These are phyloP conservation scores for Citrullus mucosospermus DNA, from an alignment of 306 rosid genomes.

Conservation along the genomic window DNA sequence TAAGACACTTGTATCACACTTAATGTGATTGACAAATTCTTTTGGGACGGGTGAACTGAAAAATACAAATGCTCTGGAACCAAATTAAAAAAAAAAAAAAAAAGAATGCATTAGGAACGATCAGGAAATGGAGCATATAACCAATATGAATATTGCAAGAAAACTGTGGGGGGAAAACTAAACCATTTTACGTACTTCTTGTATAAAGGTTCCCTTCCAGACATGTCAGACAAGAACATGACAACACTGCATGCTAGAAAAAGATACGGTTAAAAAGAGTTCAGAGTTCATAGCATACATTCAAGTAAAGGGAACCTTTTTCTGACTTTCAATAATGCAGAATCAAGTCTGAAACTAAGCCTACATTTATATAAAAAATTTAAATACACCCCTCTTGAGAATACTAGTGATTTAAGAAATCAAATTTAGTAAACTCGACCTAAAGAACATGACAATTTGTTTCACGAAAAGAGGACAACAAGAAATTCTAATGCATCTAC, in stretches of 20 bases:
- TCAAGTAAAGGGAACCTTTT: not conserved
- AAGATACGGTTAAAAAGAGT: conserved; percentile 32
- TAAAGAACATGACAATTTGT: no score
- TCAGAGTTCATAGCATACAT: conserved; percentile 1
- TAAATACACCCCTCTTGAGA: not conserved
- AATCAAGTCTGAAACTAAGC: not conserved
- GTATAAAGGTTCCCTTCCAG: conserved; percentile 95
- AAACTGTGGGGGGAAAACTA: not conserved
- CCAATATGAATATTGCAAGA: not conserved
- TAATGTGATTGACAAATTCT: conserved; percentile 74
- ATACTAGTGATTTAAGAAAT: not conserved
- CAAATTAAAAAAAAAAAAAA: not conserved
- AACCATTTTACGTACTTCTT: conserved; percentile 49
- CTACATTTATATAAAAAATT: not conserved
- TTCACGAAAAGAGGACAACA: not conserved
- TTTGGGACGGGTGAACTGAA: conserved; percentile 74
- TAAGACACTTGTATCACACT: conserved; percentile 80
- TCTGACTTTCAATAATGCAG: not conserved
- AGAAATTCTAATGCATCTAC: not conserved
- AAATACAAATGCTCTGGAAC: conserved; percentile 69
- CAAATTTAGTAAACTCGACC: not conserved
- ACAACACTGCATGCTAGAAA: conserved; percentile 84
- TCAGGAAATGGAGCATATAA: not conserved
- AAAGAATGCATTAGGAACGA: not conserved
- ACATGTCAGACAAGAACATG: conserved; percentile 96